These are phyloP conservation scores for Cardamine occulta DNA, from an alignment of 345 rosid genomes.

Conservation along the genomic window DNA sequence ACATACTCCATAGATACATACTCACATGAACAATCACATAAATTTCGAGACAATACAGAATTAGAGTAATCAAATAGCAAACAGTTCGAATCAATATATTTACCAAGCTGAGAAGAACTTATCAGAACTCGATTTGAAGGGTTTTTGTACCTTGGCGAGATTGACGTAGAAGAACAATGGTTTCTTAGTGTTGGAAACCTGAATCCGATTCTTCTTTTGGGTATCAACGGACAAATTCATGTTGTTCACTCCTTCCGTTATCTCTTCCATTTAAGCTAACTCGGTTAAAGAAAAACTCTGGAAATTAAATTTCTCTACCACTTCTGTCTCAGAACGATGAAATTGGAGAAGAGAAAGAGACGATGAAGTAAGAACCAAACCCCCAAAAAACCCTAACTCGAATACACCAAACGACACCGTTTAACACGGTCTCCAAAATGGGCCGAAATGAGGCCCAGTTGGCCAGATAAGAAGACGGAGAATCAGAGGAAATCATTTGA, in stretches of 20 bases:
- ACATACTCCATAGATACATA: background rate
- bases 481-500: background rate
- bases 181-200: slow-evolving; percentile 93
- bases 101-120: background rate
- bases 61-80: background rate
- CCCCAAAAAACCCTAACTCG: slow-evolving; percentile 45
- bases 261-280: slow-evolving; percentile 63
- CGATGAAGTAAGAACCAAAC: slow-evolving; percentile 35
- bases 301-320: slow-evolving; percentile 13
- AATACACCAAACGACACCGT: slow-evolving; percentile 13
- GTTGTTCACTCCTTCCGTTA: slow-evolving; percentile 69
- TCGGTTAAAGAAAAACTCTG: background rate
- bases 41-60: background rate
- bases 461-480: background rate
- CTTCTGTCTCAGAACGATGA: slow-evolving; percentile 26
- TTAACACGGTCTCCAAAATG: background rate
- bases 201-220: slow-evolving; percentile 84
- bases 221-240: slow-evolving; percentile 56
- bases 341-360: slow-evolving; percentile 32
- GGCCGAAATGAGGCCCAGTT: background rate
- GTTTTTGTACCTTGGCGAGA: slow-evolving; percentile 76
- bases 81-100: background rate
- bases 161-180: slow-evolving; percentile 95
- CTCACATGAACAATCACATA: slow-evolving; percentile 6
- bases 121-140: background rate